Evolutionary conservation across 129 eudicot genomes (phyloP).

Genomic region (Helichrysum umbraculigerum): DNA sequence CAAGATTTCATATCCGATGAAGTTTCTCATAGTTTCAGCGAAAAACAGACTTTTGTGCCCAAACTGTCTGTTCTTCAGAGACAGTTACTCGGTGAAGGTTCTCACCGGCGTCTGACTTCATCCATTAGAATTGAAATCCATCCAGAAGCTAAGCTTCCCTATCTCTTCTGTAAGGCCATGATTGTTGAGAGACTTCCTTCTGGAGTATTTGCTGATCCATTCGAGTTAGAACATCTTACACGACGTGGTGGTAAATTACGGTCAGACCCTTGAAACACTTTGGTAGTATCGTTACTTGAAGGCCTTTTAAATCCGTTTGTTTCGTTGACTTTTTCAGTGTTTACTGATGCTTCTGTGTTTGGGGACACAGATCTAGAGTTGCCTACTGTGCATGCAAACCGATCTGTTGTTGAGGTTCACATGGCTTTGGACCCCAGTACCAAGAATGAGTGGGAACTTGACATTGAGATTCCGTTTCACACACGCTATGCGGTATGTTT

Average conservation of each 20-base stretch:
- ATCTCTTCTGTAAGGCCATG: conserved; percentile 55
- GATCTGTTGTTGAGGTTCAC: conserved; percentile 78
- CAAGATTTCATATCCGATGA: conserved; percentile 39
- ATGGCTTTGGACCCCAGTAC: conserved; percentile 40
- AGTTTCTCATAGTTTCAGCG: conserved; percentile 31
- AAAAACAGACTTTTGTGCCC: conserved; percentile 32
- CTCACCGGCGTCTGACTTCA: conserved; percentile 63
- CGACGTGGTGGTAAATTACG: conserved; percentile 62
- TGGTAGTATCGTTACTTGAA: conserved; percentile 5
- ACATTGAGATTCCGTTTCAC: conserved; percentile 62
- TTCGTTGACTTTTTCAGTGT: conserved; percentile 48
- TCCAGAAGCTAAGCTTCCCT: conserved; percentile 37
- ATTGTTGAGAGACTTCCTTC: conserved; percentile 73
- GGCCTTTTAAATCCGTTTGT: not conserved
- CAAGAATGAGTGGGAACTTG: conserved; percentile 35
- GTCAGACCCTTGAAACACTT: conserved; percentile 19
- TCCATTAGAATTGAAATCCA: conserved; percentile 45
- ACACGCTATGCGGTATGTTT: conserved; percentile 75
- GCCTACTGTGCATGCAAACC: conserved; percentile 72
- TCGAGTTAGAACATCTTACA: conserved; percentile 80
- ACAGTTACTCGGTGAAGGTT: conserved; percentile 71
- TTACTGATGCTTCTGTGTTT: conserved; percentile 66
- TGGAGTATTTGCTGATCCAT: conserved; percentile 92
- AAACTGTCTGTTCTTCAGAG: conserved; percentile 40
- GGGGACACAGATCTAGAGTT: conserved; percentile 86